phyloP scores from a whole-genome alignment of 129 eudicot genomes.

The Scalesia atractyloides region DNA sequence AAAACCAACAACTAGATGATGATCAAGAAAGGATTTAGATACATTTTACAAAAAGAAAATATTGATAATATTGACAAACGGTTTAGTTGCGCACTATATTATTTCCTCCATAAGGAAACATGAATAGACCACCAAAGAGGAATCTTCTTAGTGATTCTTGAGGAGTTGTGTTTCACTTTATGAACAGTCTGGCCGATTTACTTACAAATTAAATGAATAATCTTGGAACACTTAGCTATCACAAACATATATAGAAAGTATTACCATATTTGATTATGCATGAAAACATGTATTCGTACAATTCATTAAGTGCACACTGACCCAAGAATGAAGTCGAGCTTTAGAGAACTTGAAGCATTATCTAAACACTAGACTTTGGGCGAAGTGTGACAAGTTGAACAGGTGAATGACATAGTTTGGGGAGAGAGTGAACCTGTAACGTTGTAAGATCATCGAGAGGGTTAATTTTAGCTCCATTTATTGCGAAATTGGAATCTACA shows the following conservation, averaged over 20 bases:
- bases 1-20: too few species aligned
- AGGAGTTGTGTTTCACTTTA: too few species aligned
- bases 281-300: not conserved
- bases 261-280: not conserved
- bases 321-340: not conserved
- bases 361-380: constrained; percentile 52
- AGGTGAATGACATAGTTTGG: constrained; percentile 54
- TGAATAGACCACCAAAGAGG: not conserved
- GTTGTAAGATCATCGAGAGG: too few species aligned
- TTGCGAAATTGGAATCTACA: constrained; percentile 49
- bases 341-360: constrained; percentile 35
- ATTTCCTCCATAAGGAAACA: not conserved
- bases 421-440: too few species aligned
- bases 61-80: too few species aligned
- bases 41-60: too few species aligned
- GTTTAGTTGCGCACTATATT: not conserved
- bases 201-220: too few species aligned
- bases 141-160: not conserved
- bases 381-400: constrained; percentile 38
- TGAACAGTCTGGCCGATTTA: too few species aligned
- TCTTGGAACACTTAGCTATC: not conserved
- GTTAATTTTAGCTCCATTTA: constrained; percentile 50
- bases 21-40: too few species aligned
- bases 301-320: too few species aligned
- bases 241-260: not conserved